These are phyloP conservation scores for Podospora pseudocomata DNA, from an alignment of 495 filamentous ascomycete genomes.

Conservation along the genomic window DNA sequence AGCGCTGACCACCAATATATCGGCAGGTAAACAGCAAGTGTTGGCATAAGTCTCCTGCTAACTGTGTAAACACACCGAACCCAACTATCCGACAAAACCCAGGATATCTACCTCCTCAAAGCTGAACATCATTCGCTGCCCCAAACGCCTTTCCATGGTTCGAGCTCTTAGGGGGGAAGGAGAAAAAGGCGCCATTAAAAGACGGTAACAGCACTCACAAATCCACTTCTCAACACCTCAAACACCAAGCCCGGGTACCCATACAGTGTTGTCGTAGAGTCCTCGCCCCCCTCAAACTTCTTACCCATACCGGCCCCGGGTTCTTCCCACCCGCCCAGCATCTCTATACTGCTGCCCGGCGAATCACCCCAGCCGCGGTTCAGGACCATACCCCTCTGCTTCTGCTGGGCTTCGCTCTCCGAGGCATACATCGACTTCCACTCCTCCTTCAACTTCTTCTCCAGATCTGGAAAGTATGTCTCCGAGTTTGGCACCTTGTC, in stretches of 20 bases:
- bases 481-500: constrained; percentile 61
- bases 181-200: constrained; percentile 34
- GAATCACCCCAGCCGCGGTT: constrained; percentile 90
- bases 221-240: constrained; percentile 90
- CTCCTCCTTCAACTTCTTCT: constrained; percentile 60
- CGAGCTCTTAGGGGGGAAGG: background rate
- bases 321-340: constrained; percentile 88
- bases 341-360: constrained; percentile 83
- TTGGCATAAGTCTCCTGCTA: background rate
- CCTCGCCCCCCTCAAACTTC: constrained; percentile 47
- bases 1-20: background rate
- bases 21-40: background rate
- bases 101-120: background rate
- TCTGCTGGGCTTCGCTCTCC: constrained; percentile 56
- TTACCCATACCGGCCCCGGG: constrained; percentile 40
- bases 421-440: constrained; percentile 66
- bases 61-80: background rate
- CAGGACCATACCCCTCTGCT: constrained; percentile 78
- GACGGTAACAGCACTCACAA: constrained; percentile 84
- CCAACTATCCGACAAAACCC: background rate
- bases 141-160: background rate
- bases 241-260: constrained; percentile 92
- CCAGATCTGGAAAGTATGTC: constrained; percentile 67
- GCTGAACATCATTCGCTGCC: background rate
- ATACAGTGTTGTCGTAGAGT: constrained; percentile 82